Conservation (phyloP, 495 filamentous ascomycete species). For the Xylaria castorea region DNA sequence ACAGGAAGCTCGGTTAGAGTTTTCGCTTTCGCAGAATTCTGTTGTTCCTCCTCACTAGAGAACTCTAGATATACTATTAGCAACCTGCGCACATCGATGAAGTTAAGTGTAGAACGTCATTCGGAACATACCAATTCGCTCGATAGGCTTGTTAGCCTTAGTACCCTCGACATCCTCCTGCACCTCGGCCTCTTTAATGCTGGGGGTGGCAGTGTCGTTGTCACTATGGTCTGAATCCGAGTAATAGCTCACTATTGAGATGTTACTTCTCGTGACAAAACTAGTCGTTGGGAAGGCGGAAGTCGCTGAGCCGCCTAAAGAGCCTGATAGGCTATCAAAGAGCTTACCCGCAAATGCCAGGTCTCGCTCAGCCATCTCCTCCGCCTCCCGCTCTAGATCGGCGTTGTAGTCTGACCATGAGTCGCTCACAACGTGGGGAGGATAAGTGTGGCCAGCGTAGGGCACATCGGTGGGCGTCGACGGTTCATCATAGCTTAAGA, state of each 20-base stretch:
- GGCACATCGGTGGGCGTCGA: conserved; percentile 26
- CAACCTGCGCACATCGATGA: neutral
- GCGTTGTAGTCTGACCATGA: conserved; percentile 13
- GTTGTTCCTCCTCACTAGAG: conserved; percentile 19
- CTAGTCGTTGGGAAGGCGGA: conserved; percentile 20
- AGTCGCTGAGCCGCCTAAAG: conserved; percentile 25
- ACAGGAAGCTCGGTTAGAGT: neutral
- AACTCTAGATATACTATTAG: conserved; percentile 32
- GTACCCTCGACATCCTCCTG: conserved; percentile 26
- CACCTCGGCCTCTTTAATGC: neutral
- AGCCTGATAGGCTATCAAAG: conserved; percentile 29
- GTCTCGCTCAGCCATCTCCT: conserved; percentile 31
- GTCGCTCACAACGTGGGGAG: conserved; percentile 11
- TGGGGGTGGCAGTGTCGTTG: neutral
- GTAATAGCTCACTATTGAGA: conserved; percentile 36
- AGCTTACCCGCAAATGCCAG: conserved; percentile 35
- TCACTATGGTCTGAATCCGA: conserved; percentile 22
- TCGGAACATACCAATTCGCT: conserved; percentile 30
- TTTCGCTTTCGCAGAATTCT: neutral
- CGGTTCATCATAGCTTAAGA: conserved; percentile 15
- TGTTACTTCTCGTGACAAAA: conserved; percentile 31
- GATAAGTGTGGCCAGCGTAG: neutral
- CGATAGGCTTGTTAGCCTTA: conserved; percentile 3
- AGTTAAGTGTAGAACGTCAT: neutral
- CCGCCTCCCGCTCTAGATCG: conserved; percentile 22